Percentiles rank a stretch among this genome's conserved stretches.
These are phyloP conservation scores for Penstemon newberryi DNA, from an alignment of 257 asterid species.

Conservation along the genomic window DNA sequence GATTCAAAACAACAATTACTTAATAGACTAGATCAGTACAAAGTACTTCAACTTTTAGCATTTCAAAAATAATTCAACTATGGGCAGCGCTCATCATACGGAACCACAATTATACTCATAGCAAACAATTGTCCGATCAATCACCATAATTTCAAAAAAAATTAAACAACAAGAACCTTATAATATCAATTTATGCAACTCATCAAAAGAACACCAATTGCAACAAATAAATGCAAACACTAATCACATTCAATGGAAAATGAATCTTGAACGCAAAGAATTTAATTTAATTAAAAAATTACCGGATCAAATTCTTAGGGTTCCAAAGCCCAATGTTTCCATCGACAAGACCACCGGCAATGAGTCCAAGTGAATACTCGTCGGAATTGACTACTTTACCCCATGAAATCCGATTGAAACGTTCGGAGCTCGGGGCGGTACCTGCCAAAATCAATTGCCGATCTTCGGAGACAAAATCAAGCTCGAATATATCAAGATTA, in stretches of 20 bases:
- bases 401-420: slow-evolving; percentile 89
- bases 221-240: not conserved
- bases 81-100: not conserved
- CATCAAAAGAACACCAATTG: not conserved
- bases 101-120: not conserved
- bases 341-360: slow-evolving; percentile 97
- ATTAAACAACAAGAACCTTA: slow-evolving; percentile 1
- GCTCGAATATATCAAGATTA: slow-evolving; percentile 85
- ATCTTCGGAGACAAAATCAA: slow-evolving; percentile 85
- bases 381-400: slow-evolving; percentile 64
- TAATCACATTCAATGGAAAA: not conserved
- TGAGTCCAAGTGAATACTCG: slow-evolving; percentile 70
- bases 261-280: slow-evolving; percentile 16
- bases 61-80: slow-evolving; percentile 2
- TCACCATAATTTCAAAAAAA: not conserved
- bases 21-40: not conserved
- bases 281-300: not conserved
- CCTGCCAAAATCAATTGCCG: slow-evolving; percentile 64
- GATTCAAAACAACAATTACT: too few relatives aligned
- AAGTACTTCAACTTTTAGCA: not conserved
- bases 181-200: slow-evolving; percentile 15
- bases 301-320: slow-evolving; percentile 85
- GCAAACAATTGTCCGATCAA: not conserved
- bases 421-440: slow-evolving; percentile 76
- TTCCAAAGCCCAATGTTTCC: slow-evolving; percentile 96